phyloP scores from a whole-genome alignment of 805 yeast species.

The Yamadazyma takamatsuzukensis region DNA sequence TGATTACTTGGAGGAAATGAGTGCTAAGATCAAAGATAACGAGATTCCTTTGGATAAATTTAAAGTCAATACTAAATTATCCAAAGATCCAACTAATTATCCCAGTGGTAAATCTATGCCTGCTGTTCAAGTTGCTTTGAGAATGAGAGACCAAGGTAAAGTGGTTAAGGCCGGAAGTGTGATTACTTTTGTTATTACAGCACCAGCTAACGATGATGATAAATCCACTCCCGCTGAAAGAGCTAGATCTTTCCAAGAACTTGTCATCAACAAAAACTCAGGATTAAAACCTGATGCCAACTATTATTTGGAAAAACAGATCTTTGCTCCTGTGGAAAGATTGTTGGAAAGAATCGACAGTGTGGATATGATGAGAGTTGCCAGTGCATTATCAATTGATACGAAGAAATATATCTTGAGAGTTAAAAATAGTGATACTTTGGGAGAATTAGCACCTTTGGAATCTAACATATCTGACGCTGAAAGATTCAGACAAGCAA shows the following conservation, averaged over 20 bases:
- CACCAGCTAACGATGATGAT: conserved; percentile 34
- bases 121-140: conserved; percentile 86
- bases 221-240: conserved; percentile 59
- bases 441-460: conserved; percentile 55
- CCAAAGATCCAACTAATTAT: conserved; percentile 85
- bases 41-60: conserved; percentile 64
- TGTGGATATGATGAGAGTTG: conserved; percentile 73
- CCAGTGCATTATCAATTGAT: conserved; percentile 75
- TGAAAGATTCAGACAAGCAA: conserved; percentile 73
- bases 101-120: conserved; percentile 81
- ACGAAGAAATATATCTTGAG: conserved; percentile 53
- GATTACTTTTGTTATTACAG: conserved; percentile 77
- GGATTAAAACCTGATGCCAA: conserved; percentile 65
- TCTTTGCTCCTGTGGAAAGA: conserved; percentile 87
- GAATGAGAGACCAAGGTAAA: conserved; percentile 79
- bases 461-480: conserved; percentile 78
- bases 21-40: conserved; percentile 53
- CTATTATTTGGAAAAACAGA: conserved; percentile 83
- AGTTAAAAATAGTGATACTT: conserved; percentile 34
- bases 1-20: conserved; percentile 61
- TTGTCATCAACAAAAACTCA: conserved; percentile 47
- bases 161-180: conserved; percentile 86
- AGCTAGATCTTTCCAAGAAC: conserved; percentile 76
- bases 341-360: conserved; percentile 84
- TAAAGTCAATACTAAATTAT: conserved; percentile 80